Base-by-base conservation (phyloP, 306 rosid species). In the Mimosa pudica region DNA sequence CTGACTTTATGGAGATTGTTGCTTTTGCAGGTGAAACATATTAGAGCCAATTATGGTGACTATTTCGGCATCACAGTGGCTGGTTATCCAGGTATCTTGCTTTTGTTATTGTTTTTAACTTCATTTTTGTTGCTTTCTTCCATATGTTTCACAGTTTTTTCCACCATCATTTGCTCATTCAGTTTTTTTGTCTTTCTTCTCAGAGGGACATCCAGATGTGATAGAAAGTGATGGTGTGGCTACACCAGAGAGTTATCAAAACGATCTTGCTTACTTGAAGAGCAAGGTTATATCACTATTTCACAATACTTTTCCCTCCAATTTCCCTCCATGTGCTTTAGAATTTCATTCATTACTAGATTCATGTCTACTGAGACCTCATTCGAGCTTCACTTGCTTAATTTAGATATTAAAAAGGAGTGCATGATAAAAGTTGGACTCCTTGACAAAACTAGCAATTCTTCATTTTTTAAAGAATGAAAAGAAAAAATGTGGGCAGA, bases 11-110 rank as follows among this genome's bases (percentile, higher is more conserved):
- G 75, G 45, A 44, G 74, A 20, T 70, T 35, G 47, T 38, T 83
- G 32, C 61, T 60, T 68, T 79, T 65, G 33, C 71, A 94, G 98
- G 98, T 95, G 72, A 84, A 85, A 73, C 99, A 95, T 80, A 93
- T 95, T 75, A 82, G 92, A 81, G 88, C 82, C 70, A 82, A 87
- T 45, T 88, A 91, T 70, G 97, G 94, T 35, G 97, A 95, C 82
- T 95, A 95, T 90, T 95, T 95, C 68, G 99, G 99, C 79, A 89
- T 95, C 65, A 90, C 99, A 1, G 86, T 95, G 5, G 99, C 99
- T 81, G 99, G 99, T 80, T 95, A 95, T 89, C 99, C 99, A 90
- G 98, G 98, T 93, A 64, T 65, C 46, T 30, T 76, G 35, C 75
- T 70, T 62, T 10, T 72, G 24, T 30, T 54, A 11, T 57, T 46